phyloP scores from a whole-genome alignment of 768 basidiomycete genomes.

The Suillus clintonianus region DNA sequence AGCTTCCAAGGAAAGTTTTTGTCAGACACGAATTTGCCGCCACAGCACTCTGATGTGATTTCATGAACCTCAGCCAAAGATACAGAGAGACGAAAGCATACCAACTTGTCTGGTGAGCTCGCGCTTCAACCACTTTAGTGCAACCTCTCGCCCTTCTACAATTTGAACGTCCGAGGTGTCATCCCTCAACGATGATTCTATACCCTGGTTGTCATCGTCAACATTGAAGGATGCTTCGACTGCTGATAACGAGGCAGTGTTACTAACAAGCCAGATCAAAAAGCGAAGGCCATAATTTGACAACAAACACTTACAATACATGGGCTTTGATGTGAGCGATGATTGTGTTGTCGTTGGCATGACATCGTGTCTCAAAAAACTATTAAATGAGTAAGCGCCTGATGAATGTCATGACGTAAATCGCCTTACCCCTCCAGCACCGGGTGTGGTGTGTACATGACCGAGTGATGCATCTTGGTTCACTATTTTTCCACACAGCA shows the following conservation, averaged over 20 bases:
- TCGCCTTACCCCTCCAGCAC: constrained; percentile 5
- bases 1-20: not conserved
- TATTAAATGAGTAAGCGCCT: no score
- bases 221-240: no score
- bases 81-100: no score
- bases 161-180: not conserved
- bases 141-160: not conserved
- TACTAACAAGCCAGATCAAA: no score
- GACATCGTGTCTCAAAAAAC: constrained; percentile 5
- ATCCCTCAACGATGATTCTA: no score
- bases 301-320: constrained; percentile 6
- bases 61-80: no score
- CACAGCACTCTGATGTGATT: no score
- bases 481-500: constrained; percentile 10
- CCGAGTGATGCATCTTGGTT: constrained; percentile 8
- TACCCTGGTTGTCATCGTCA: no score
- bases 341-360: not conserved
- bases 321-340: constrained; percentile 11
- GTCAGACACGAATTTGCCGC: no score
- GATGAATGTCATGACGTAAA: no score
- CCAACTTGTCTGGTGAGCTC: not conserved
- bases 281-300: not conserved
- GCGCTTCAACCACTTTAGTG: not conserved
- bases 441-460: not conserved
- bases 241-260: no score